phyloP scores from a whole-genome alignment of 345 rosid species.

The Sapria himalayana region DNA sequence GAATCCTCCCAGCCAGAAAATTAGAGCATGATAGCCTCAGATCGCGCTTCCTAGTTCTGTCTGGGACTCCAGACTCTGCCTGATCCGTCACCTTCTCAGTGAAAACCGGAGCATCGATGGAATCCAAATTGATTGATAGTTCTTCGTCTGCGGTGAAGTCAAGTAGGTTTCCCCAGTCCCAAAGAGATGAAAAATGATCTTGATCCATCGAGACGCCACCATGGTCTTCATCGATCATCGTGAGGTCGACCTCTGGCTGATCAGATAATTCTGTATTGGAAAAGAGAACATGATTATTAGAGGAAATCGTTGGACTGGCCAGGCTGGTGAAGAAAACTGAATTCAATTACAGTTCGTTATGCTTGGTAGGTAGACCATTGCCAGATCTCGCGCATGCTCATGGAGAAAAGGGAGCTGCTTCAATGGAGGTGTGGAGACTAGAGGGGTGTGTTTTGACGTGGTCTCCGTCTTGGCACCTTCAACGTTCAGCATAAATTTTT shows the following conservation, averaged over 20 bases:
- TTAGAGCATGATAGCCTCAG: slow-evolving; percentile 70
- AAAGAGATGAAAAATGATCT: slow-evolving; percentile 33
- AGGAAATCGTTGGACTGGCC: too few species aligned
- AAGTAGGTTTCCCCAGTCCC: slow-evolving; percentile 81
- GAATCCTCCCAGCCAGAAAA: slow-evolving; percentile 60
- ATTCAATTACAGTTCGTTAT: too few species aligned
- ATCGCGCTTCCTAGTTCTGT: slow-evolving; percentile 77
- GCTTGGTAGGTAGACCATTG: too few species aligned
- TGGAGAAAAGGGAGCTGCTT: too few species aligned
- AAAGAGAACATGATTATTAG: too few species aligned
- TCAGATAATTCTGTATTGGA: too few species aligned
- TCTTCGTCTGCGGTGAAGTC: slow-evolving; percentile 51
- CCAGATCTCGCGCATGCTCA: too few species aligned
- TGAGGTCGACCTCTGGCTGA: slow-evolving; percentile 19
- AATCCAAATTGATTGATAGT: slow-evolving; percentile 23
- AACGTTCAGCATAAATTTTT: too few species aligned
- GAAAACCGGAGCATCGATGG: slow-evolving; percentile 1
- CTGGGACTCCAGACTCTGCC: slow-evolving; percentile 4
- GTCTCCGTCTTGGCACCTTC: too few species aligned
- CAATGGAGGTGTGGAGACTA: too few species aligned
- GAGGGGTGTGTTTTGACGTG: too few species aligned
- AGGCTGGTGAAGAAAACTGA: too few species aligned
- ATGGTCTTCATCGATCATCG: slow-evolving; percentile 19
- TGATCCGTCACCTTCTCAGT: neutral
- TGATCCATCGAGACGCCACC: slow-evolving; percentile 10